Evolutionary conservation across 192 early-diverging fungal genomes (phyloP), one percentile per base, ranked within the genome.

Genomic region (Linnemannia schmuckeri): DNA sequence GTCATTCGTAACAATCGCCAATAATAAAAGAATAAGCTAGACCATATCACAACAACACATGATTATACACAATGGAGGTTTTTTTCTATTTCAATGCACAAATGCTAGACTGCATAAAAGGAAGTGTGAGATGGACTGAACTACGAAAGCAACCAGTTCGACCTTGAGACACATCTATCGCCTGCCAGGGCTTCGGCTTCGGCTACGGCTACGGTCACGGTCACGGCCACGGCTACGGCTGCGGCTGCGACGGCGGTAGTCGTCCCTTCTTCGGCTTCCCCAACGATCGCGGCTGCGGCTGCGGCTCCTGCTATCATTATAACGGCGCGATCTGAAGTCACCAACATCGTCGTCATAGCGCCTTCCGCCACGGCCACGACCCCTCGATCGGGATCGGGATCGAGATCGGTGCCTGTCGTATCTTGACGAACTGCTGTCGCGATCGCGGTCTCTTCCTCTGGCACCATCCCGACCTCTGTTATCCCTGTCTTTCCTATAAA

Each of bases 141-240:
- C 41, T 30, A 52, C 9, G 30, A 33, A 66, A 12, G 12, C n/a
- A 66, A 66, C 27, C 30, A 0, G 33, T 15, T 66, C 61, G 24
- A 52, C 9, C 27, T 33, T 6, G 27, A 13, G 15, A 52, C 4
- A 18, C 15, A 54, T 17, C 74, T 75, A 87, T 42, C 85, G 75
- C 66, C 85, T 81, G 57, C 57, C 42, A 15, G 85, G 85, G 71
- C 84, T 86, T 47, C 83, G 74, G 42, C 41, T 42, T n/a, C n/a
- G n/a, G n/a, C n/a, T n/a, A n/a, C 76, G 71, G 61, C 82, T 84
- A n/a, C 78, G 77, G 75, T 87, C 78, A 22, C 83, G 79, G 57
- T 80, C 75, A 35, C 78, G 85, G 72, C 73, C 77, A 72, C 71
- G 82, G 49, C 61, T 66, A 30, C 61, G 61, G 49, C 85, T 87